Evolutionary conservation across 2,329 filamentous ascomycete genomes (phyloP), one percentile per base, ranked within the genome.

Genomic region (Fonsecaea monophora): DNA sequence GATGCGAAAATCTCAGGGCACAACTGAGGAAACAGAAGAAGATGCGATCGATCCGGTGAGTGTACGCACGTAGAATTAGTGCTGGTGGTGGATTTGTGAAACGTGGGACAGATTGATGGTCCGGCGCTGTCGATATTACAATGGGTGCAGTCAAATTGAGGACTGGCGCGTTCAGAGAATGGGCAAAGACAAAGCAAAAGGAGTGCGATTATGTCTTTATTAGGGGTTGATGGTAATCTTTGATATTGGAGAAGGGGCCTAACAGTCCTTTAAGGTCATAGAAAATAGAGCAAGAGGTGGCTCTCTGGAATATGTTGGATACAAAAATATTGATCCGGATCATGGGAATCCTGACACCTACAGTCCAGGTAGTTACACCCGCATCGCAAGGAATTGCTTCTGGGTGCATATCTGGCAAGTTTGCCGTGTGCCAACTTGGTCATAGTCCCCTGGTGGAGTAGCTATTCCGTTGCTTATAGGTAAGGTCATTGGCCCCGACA

Each of bases 141-240:
- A 9, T 13, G 53, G 57, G 45, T 25, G 15, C 18, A 42, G 30
- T 18, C 25, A 60, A 18, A 15, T 48, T 4, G 37, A 42, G 10
- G 56, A 45, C n/a, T 37, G 54, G 38, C 45, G 59, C 21, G 53
- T 7, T 57, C 38, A 54, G 53, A 61, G 59, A 61, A 61, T 38
- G 59, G 40, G 42, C 45, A 38, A 30, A 50, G 40, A 54, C 59
- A 54, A 61, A 54, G 48, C 18, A 35, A 35, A 61, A 21, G 13
- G 35, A 53, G 45, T 50, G 45, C 25, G 15, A 9, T 50, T 25
- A 50, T 50, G 45, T 15, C 45, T 50, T 30, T 10, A 50, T 50
- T 30, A 50, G 18, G 45, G 21, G 21, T 25, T 50, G 5, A 50
- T 13, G 18, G 45, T 21, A 30, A 30, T 30, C 45, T 12, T 13